These are phyloP conservation scores for Boechera divaricarpa DNA, from an alignment of 345 rosid genomes.

Conservation along the genomic window DNA sequence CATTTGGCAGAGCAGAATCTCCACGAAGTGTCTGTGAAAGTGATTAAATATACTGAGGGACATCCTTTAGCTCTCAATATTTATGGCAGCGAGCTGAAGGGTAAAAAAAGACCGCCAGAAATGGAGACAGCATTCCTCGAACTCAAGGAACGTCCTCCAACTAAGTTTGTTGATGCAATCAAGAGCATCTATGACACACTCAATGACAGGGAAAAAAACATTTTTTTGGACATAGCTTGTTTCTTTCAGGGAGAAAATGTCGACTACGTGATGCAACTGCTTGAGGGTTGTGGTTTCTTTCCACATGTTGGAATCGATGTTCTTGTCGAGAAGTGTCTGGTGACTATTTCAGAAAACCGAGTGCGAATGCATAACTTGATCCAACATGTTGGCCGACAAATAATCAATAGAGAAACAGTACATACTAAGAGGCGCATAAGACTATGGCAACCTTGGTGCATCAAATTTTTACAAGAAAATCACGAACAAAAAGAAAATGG, in stretches of 20 bases:
- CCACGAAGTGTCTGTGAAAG: not conserved
- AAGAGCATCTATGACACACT: not conserved
- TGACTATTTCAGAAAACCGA: not conserved
- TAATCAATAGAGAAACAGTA: not conserved
- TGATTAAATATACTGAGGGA: not conserved
- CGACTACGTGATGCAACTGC: not conserved
- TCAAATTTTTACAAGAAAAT: slow-evolving; percentile 13
- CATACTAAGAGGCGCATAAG: slow-evolving; percentile 11
- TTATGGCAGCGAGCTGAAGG: not conserved
- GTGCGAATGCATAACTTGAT: slow-evolving; percentile 27
- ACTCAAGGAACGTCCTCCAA: not conserved
- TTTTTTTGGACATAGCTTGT: not conserved
- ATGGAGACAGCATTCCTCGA: not conserved
- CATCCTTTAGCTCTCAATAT: slow-evolving; percentile 40
- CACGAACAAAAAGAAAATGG: not conserved
- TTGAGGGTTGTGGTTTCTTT: slow-evolving; percentile 34
- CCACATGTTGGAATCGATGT: slow-evolving; percentile 1
- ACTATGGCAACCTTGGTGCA: slow-evolving; percentile 12
- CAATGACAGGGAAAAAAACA: not conserved
- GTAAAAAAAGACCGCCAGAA: not conserved
- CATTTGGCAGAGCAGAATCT: not conserved
- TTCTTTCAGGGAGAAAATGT: not conserved
- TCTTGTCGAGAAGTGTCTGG: not conserved
- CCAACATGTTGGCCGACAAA: slow-evolving; percentile 21
- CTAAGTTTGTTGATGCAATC: not conserved